Evolutionary conservation across 78 protist species (phyloP).

Genomic region (Guillardia theta): DNA sequence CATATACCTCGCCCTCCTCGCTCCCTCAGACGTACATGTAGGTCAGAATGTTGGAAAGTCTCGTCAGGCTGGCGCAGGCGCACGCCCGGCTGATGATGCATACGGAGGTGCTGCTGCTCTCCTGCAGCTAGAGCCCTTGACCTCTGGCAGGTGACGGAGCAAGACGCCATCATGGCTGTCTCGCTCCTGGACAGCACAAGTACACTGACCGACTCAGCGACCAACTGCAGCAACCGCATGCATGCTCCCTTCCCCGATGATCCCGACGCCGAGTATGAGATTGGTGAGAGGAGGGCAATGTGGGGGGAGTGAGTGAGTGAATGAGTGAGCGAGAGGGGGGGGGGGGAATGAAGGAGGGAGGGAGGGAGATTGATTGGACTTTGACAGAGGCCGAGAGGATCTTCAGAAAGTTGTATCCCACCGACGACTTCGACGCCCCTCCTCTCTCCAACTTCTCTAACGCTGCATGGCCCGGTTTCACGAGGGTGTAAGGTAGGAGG

Average conservation of each 20-base stretch:
- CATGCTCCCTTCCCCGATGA: background rate
- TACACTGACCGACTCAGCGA: background rate
- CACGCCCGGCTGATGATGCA: slow-evolving; percentile 29
- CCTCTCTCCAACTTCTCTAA: too few relatives aligned
- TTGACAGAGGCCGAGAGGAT: too few relatives aligned
- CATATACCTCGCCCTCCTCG: background rate
- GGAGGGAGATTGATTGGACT: too few relatives aligned
- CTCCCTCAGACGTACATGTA: background rate
- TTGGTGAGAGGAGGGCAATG: too few relatives aligned
- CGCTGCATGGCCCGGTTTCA: too few relatives aligned
- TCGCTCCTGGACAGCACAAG: background rate
- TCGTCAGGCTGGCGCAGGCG: background rate
- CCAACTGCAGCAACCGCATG: background rate
- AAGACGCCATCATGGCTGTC: background rate
- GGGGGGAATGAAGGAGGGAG: too few relatives aligned
- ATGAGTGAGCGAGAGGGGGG: too few relatives aligned
- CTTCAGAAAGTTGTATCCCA: too few relatives aligned
- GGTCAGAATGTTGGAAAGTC: background rate
- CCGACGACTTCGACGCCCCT: too few relatives aligned
- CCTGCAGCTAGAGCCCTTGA: background rate
- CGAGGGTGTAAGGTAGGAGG: too few relatives aligned
- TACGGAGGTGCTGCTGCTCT: background rate
- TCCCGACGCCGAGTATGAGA: background rate
- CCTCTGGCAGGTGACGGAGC: background rate
- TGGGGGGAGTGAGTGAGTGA: too few relatives aligned